Base-by-base conservation (phyloP, 75 land plant genomes). In the Pinus albicaulis region DNA sequence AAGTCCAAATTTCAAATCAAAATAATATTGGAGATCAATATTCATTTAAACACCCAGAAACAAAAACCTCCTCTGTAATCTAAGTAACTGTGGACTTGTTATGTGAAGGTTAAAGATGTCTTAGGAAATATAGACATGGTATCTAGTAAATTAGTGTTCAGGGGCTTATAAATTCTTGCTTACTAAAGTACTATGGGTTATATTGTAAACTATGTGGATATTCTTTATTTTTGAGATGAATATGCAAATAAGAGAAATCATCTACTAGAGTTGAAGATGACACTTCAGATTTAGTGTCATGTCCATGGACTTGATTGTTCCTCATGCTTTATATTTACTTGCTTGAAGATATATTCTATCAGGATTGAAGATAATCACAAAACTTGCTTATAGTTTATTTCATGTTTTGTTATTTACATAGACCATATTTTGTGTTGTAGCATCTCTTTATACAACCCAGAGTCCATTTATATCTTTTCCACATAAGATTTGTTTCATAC, bases 11-110 rank as follows among this genome's bases (percentile, higher is more conserved):
- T 36, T 89, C 93, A 55, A 91, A 91, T 80, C 58, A 72, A 53
- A 91, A 89, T 56, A 91, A 91, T 73, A 79, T 91, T 13, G 82
- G n/a, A 23, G 93, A 91, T 82, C 93, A 91, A 66, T 91, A 80
- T 75, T 80, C 86, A 1, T 91, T 91, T 38, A 91, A 91, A 82
- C 93, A 91, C 80, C 93, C 93, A 57, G n/a, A 91, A 91, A 76
- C 91, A 91, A 84, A 82, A 76, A 38, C 77, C 84, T 5, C 84
- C 87, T 66, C 11, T 12, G 4, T 23, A 41, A 66, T 66, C 52
- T 20, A 3, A 66, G 20, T 66, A 66, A 36, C 0, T 19, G 8
- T 66, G 70, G 31, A 34, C 31, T 17, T 38, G n/a, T 7, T 66
- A 22, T 65, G 44, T 66, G 44, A 38, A 44, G n/a, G 48, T 66